Evolutionary conservation across 2,329 filamentous ascomycete species (phyloP), one percentile per base, ranked within the genome.

Genomic region (Claviceps paspali): DNA sequence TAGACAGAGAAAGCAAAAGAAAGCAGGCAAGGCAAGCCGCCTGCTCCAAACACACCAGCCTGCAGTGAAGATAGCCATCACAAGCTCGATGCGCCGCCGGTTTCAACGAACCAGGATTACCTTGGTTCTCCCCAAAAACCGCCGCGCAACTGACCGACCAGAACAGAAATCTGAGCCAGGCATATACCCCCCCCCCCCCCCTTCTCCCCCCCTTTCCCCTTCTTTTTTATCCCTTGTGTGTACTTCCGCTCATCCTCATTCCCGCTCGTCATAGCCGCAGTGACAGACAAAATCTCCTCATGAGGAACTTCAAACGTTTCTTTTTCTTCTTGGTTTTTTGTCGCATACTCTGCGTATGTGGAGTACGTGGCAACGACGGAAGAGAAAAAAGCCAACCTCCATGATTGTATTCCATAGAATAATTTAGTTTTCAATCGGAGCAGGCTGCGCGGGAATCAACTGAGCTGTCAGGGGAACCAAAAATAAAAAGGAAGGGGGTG

Each of bases 391-490:
- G n/a, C n/a, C n/a, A n/a, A n/a, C n/a, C n/a, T n/a, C n/a, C 35
- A 24, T 35, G 32, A 29, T 29, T 34, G 30, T 32, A 14, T 18
- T 15, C n/a, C 12, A 36, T 2, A 7, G 9, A 18, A 12, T 12
- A 43, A 48, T 47, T 62, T 68, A 67, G 65, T 68, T 68, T 68
- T 67, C 65, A 68, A 68, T 63, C 65, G 57, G 63, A 68, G 64
- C 60, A 59, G 57, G 55, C 56, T 59, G 37, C 53, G 40, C 36
- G 18, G 31, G 34, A 18, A 6, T 7, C 18, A 32, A 23, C 29
- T 15, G 28, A n/a, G 32, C 28, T 29, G 7, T 7, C n/a, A 14
- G 12, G 27, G 26, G 26, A 27, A 12, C 7, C 11, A n/a, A n/a
- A 27, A 14, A n/a, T 14, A 14, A 29, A 15, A 14, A 14, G 14